phyloP scores from a whole-genome alignment of 208 protist genomes.

The Wallacemonas sp. region DNA sequence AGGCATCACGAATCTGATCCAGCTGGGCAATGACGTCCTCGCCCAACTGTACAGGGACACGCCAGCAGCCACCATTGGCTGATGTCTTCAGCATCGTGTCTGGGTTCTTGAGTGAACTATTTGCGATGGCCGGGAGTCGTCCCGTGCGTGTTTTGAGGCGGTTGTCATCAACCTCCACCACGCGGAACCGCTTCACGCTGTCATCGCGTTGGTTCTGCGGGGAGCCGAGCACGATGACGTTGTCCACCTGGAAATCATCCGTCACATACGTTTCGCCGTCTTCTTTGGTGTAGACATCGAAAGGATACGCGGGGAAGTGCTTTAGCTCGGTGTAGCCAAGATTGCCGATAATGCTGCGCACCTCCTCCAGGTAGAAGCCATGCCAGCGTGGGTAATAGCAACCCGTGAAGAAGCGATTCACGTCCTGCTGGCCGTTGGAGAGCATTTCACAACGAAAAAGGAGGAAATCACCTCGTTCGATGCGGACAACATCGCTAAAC shows the following conservation, averaged over 20 bases:
- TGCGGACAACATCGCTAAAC: slow-evolving; percentile 79
- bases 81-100: slow-evolving; percentile 50
- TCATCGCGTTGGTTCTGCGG: slow-evolving; percentile 87
- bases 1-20: slow-evolving; percentile 68
- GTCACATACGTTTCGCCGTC: slow-evolving; percentile 78
- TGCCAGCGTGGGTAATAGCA: slow-evolving; percentile 91
- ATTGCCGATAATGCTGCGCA: slow-evolving; percentile 78
- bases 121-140: slow-evolving; percentile 26
- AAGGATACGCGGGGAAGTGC: slow-evolving; percentile 79
- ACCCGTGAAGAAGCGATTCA: slow-evolving; percentile 87
- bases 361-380: slow-evolving; percentile 89
- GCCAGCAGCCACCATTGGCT: slow-evolving; percentile 21
- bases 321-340: slow-evolving; percentile 70
- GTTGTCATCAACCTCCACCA: slow-evolving; percentile 75
- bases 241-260: slow-evolving; percentile 81
- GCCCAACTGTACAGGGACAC: slow-evolving; percentile 42
- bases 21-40: slow-evolving; percentile 47
- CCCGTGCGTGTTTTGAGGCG: slow-evolving; percentile 55
- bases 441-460: slow-evolving; percentile 83
- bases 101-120: slow-evolving; percentile 34
- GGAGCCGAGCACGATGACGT: slow-evolving; percentile 58
- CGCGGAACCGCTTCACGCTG: slow-evolving; percentile 78
- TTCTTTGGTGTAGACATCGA: slow-evolving; percentile 82
- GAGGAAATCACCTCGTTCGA: slow-evolving; percentile 80
- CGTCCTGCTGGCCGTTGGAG: slow-evolving; percentile 61